Conservation (phyloP, 1,284 basidiomycete species). For the Trametes hirsuta region DNA sequence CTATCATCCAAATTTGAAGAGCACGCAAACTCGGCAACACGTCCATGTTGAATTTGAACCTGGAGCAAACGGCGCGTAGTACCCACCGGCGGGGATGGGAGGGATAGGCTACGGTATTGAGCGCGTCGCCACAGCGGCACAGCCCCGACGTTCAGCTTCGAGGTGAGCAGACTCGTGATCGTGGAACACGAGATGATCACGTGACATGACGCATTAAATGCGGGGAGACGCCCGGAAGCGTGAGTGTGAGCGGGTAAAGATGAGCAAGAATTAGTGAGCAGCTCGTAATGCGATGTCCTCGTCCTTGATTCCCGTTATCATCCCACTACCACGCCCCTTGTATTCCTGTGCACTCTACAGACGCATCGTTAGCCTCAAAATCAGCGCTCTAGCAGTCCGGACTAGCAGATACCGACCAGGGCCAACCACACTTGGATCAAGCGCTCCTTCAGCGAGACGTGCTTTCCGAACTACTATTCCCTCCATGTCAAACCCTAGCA, state of each 20-base stretch:
- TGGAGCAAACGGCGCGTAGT: no score
- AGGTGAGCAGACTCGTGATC: neutral
- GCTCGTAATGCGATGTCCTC: slow-evolving; percentile 16
- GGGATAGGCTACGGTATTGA: no score
- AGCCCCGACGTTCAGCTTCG: no score
- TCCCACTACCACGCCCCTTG: slow-evolving; percentile 3
- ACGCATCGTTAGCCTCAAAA: neutral
- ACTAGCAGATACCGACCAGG: neutral
- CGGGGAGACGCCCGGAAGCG: neutral
- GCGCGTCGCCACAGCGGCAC: no score
- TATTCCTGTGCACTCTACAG: slow-evolving; percentile 6
- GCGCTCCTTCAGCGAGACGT: neutral
- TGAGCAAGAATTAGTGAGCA: slow-evolving; percentile 21
- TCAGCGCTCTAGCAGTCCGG: neutral
- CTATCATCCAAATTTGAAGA: no score
- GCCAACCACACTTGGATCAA: neutral
- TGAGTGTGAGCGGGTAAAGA: neutral
- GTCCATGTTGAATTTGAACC: no score
- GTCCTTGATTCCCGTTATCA: slow-evolving; percentile 4
- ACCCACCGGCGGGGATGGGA: no score
- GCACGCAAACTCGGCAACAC: no score
- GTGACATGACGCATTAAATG: slow-evolving; percentile 11
- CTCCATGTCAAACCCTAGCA: slow-evolving; percentile 22
- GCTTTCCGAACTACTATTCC: slow-evolving; percentile 8
- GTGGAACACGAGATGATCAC: slow-evolving; percentile 8